phyloP scores from a whole-genome alignment of 108 stramenopile genomes.

The Aureococcus anophagefferens region DNA sequence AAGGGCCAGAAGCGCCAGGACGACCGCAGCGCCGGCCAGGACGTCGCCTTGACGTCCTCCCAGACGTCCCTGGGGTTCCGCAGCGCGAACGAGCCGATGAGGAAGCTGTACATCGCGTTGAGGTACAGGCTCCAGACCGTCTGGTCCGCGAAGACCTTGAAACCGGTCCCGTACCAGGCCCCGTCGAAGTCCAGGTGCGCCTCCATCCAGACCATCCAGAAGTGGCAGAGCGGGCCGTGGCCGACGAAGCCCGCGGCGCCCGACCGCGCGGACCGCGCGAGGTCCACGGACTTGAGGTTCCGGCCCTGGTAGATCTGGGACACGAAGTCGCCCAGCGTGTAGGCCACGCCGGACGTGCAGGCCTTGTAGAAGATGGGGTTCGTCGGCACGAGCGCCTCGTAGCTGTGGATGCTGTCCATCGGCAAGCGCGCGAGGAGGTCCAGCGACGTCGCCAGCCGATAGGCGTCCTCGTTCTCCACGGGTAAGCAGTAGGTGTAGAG shows the following conservation, averaged over 20 bases:
- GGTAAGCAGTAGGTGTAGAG: background rate
- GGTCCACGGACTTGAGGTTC: slow-evolving; percentile 47
- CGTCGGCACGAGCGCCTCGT: slow-evolving; percentile 14
- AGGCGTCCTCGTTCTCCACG: background rate
- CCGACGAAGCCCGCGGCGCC: slow-evolving; percentile 60
- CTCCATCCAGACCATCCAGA: slow-evolving; percentile 32
- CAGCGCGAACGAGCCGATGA: slow-evolving; percentile 52
- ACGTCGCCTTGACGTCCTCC: slow-evolving; percentile 57
- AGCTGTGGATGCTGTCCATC: slow-evolving; percentile 2
- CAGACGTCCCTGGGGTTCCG: slow-evolving; percentile 37
- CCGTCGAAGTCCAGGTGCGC: background rate
- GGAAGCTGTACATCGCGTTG: slow-evolving; percentile 41
- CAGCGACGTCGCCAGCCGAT: background rate
- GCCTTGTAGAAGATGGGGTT: slow-evolving; percentile 34
- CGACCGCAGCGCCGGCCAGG: slow-evolving; percentile 54
- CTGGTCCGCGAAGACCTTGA: slow-evolving; percentile 16
- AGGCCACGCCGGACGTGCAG: slow-evolving; percentile 33
- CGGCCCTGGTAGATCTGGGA: slow-evolving; percentile 54
- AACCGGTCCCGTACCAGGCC: background rate
- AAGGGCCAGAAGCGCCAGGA: slow-evolving; percentile 79
- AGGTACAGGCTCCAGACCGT: slow-evolving; percentile 32
- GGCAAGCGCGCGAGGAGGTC: slow-evolving; percentile 5
- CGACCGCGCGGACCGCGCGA: slow-evolving; percentile 47
- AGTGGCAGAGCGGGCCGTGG: slow-evolving; percentile 69
- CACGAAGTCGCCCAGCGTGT: slow-evolving; percentile 53